Evolutionary conservation across 2,329 filamentous ascomycete genomes (phyloP), one percentile per base, ranked within the genome.

Genomic region (Trichophyton mentagrophytes): DNA sequence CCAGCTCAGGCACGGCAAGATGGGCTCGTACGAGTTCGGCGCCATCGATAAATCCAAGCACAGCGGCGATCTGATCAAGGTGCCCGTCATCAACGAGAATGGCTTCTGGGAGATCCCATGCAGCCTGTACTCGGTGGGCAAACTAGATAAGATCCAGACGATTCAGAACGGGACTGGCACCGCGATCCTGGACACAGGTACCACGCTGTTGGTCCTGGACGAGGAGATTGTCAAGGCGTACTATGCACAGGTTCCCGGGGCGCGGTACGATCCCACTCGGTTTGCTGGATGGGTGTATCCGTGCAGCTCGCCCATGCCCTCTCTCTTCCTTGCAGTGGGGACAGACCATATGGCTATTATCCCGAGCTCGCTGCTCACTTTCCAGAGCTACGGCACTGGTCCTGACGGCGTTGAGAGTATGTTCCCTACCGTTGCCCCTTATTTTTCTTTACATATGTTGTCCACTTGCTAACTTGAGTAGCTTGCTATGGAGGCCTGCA

Each of bases 21-120:
- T 78, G 1, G 87, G 87, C 53, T 79, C 81, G 33, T 91, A 89
- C 74, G 85, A 89, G 69, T 91, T 91, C 67, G 88, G 88, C 63
- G 79, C 73, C 66, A 84, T 91, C 67, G 85, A 91, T 69, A 69
- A 67, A 1, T 74, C 74, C 61, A 84, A 87, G 66, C 87, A 86
- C 71, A 77, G 71, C 1, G 87, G 87, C 38, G 67, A 78, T 3
- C 79, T 91, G 67, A 73, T 78, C 22, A 89, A 84, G 69, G 77
- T 84, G 20, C 75, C 80, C 8, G 78, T 89, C 63, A 81, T 88
- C 69, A 78, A 77, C 17, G 78, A 77, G 9, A 73, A 77, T 36
- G 87, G 87, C 7, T 89, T 85, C 76, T 90, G 87, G 87, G 77
- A 86, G 68, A 83, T 89, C 68, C 68, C 77, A 13, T 83, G 81